Conservation (phyloP, 2,329 filamentous ascomycete species). For the Cadophora malorum region DNA sequence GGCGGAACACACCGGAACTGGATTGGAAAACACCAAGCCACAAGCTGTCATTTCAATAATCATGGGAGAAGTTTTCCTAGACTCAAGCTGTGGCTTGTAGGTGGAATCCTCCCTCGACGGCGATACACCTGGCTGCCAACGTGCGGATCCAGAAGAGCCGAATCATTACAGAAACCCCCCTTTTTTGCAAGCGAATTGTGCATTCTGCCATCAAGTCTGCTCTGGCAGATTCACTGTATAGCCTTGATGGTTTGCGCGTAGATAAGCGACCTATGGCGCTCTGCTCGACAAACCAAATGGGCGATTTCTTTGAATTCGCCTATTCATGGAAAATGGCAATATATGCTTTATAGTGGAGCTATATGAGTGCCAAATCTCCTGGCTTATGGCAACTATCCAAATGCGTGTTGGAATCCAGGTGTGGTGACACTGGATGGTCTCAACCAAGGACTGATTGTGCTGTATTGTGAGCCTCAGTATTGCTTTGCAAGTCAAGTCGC, state of each 20-base stretch:
- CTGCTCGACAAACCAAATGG: not conserved
- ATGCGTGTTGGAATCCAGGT: not conserved
- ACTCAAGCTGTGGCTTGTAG: not conserved
- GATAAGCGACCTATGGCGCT: not conserved
- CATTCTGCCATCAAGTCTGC: constrained; percentile 9
- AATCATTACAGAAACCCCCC: not conserved
- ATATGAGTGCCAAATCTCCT: not conserved
- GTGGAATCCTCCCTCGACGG: not conserved
- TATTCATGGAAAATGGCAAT: not conserved
- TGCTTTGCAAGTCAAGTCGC: not conserved
- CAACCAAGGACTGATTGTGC: not conserved
- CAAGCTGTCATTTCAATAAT: not conserved
- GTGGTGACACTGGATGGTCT: too few species aligned
- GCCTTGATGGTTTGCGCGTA: not conserved
- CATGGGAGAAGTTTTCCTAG: not conserved
- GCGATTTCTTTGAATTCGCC: not conserved
- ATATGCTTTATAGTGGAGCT: constrained; percentile 15
- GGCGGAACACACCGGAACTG: constrained; percentile 1
- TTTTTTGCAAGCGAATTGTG: not conserved
- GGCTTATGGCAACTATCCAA: too few species aligned
- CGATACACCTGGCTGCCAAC: not conserved
- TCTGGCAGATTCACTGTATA: not conserved
- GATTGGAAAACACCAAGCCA: not conserved
- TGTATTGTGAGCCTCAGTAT: not conserved
- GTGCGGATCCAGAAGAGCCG: not conserved